Conservation (phyloP, 164 flowering plant species). For the Kalanchoe fedtschenkoi region DNA sequence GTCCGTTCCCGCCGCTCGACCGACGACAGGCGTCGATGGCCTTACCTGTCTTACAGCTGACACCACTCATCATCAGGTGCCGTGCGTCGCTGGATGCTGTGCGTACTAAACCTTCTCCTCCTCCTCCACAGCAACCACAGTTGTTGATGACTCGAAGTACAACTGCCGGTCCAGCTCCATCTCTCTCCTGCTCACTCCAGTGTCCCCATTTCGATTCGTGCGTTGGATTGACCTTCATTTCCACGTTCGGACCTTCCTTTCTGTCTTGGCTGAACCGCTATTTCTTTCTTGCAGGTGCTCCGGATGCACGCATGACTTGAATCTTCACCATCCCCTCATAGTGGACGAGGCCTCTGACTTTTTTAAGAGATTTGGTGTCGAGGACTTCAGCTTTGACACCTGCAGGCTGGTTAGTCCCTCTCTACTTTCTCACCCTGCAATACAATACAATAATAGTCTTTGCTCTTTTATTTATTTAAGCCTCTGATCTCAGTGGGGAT, state of each 20-base stretch:
- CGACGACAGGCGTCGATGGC: background rate
- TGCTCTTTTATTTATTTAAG: constrained; percentile 1
- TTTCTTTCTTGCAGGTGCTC: constrained; percentile 22
- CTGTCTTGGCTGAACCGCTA: no score
- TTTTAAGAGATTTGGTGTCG: constrained; percentile 47
- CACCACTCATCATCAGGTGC: background rate
- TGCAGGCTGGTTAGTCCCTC: background rate
- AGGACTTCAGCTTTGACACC: constrained; percentile 24
- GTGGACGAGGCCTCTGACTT: constrained; percentile 50
- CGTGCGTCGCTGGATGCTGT: background rate
- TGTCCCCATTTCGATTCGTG: background rate
- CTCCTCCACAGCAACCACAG: background rate
- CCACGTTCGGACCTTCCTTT: no score
- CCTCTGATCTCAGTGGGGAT: constrained; percentile 49
- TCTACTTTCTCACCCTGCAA: no score
- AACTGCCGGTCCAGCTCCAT: background rate
- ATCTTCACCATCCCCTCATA: constrained; percentile 60
- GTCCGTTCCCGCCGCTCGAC: background rate
- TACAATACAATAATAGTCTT: background rate
- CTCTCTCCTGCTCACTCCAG: constrained; percentile 1
- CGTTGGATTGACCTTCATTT: background rate
- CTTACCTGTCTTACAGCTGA: background rate
- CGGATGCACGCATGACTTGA: constrained; percentile 69
- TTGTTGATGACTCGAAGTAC: background rate
- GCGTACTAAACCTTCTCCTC: background rate